Evolutionary conservation across 768 basidiomycete genomes (phyloP).

Genomic region (Hygrophoropsis aurantiaca): DNA sequence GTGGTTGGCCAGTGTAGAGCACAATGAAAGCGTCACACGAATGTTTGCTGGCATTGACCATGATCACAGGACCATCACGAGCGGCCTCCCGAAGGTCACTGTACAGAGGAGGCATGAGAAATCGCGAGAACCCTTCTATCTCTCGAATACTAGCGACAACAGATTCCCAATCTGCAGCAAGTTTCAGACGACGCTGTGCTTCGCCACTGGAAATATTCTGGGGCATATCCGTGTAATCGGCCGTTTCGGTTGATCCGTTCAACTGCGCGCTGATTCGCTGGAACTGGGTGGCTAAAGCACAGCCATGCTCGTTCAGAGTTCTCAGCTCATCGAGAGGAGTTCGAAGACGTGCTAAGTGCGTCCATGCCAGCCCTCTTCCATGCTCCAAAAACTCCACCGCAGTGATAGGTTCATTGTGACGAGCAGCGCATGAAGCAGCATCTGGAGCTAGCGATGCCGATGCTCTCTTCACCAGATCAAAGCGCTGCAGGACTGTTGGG

Average conservation of each 20-base stretch:
- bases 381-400: neutral
- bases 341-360: neutral
- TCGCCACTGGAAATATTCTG: neutral
- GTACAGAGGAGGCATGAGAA: conserved; percentile 11
- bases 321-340: neutral
- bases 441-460: neutral
- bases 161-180: conserved; percentile 14
- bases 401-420: neutral
- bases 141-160: conserved; percentile 8
- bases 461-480: too few species aligned
- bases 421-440: neutral
- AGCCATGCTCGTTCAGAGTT: neutral
- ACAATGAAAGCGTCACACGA: conserved; percentile 24
- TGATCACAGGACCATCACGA: conserved; percentile 3
- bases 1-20: conserved; percentile 6
- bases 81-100: conserved; percentile 4
- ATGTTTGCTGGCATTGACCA: conserved; percentile 2
- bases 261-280: neutral
- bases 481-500: conserved; percentile 6
- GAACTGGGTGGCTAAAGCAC: neutral
- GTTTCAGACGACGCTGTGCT: conserved; percentile 4
- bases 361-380: neutral
- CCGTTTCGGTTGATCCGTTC: neutral
- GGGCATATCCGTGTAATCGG: conserved; percentile 1
- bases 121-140: conserved; percentile 9